Base-by-base conservation (phyloP, 2,329 filamentous ascomycete species). In the Phialemonium atrogriseum region DNA sequence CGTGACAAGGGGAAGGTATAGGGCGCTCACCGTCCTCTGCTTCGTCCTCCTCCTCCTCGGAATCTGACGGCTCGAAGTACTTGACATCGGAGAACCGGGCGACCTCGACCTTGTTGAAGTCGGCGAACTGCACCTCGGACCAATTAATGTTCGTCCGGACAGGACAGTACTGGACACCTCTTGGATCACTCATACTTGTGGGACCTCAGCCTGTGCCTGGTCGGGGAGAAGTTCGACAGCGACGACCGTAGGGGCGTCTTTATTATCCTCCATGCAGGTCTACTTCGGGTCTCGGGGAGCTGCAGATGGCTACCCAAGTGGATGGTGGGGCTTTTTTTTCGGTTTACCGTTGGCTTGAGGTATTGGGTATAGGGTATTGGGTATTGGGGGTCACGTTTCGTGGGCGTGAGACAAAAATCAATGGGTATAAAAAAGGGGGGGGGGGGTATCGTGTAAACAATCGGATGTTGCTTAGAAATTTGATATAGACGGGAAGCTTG, bases 121-220 rank as follows among this genome's bases (percentile, higher is more conserved):
- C 50, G 39, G 60, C 56, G 37, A 51, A 58, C 42, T 63, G 54
- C 35, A 65, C 51, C 41, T 56, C 43, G 36, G 47, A 44, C 41
- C 47, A 58, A 44, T 58, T 52, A 49, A 59, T 36, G 39, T 56
- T 52, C 35, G 58, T 45, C 56, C 62, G 52, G 32, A 50, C 49
- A 26, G 59, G 55, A 54, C 58, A 59, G 47, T 50, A 55, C 33
- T 59, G 52, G 39, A 59, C 48, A 32, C 45, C 49, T 38, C 48
- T 50, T 45, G 46, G 45, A 43, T 48, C 49, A 49, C 46, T 63
- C 61, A 64, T 66, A 64, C 60, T 63, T 58, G 44, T 42, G 42
- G 42, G 38, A 39, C 41, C 39, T 41, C 42, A 37, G 41, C 40
- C 39, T 48, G 39, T 36, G 47, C 40, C 42, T 49, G 41, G 44